A percentile compares a stretch with the other conserved stretches of the same genome.
Evolutionary conservation across 345 rosid species (phyloP).

Genomic region (Eucalyptus regnans): DNA sequence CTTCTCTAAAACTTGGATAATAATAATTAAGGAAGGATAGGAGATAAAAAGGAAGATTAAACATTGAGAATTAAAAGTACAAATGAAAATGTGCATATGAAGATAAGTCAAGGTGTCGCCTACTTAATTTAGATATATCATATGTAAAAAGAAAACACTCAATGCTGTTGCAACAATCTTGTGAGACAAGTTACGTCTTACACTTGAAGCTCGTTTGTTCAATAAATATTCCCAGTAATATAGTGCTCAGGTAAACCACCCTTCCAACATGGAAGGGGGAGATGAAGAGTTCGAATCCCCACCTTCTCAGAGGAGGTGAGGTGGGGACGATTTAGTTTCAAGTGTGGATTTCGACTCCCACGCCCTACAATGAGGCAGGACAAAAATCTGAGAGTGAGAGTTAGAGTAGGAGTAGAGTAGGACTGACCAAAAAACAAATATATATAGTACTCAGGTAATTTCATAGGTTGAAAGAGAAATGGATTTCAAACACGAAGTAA

Average conservation of each 20-base stretch:
- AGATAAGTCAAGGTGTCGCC: neutral
- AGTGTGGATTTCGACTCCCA: rapidly evolving
- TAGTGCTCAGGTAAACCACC: no score
- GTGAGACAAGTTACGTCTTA: neutral
- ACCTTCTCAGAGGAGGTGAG: no score
- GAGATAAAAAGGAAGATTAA: neutral
- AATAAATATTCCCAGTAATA: neutral
- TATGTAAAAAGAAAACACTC: neutral
- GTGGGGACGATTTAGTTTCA: no score
- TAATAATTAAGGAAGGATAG: no score
- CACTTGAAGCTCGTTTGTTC: neutral
- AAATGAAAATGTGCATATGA: neutral
- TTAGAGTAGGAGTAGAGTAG: no score
- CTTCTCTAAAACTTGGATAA: no score
- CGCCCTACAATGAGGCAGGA: rapidly evolving
- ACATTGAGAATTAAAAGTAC: neutral
- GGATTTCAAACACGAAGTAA: neutral
- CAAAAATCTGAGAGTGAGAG: no score
- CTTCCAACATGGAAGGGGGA: no score
- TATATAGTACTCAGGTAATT: neutral
- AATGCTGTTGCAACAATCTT: neutral
- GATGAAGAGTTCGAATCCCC: no score
- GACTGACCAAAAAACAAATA: no score
- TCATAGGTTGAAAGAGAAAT: neutral
- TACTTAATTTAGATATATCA: neutral